These are phyloP conservation scores for Echinosphaeria canescens DNA, from an alignment of 2,329 filamentous ascomycete species.

Conservation along the genomic window DNA sequence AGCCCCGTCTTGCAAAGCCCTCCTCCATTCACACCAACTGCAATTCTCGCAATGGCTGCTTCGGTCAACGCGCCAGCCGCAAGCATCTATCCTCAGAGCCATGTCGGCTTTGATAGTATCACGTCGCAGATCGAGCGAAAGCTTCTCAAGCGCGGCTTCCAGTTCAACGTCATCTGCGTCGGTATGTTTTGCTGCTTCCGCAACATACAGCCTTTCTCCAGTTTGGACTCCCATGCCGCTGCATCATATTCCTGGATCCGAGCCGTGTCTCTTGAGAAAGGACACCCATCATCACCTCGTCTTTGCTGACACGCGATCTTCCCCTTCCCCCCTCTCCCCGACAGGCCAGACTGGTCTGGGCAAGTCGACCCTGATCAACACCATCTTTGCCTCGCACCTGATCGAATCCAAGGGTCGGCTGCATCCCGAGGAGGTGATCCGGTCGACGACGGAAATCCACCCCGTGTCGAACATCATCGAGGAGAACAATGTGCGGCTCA, in stretches of 20 bases:
- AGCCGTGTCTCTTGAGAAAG: constrained; percentile 13
- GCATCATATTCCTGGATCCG: too few relatives aligned
- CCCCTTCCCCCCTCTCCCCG: too few relatives aligned
- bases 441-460: constrained; percentile 95
- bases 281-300: too few relatives aligned
- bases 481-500: constrained; percentile 94
- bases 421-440: constrained; percentile 77
- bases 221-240: too few relatives aligned
- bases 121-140: constrained; percentile 99
- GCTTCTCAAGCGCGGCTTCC: constrained; percentile 97
- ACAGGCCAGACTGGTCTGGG: constrained; percentile 93
- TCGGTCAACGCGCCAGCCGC: constrained; percentile 48
- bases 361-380: constrained; percentile 99
- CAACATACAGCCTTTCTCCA: too few relatives aligned
- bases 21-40: too few relatives aligned
- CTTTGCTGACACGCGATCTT: too few relatives aligned
- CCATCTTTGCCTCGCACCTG: constrained; percentile 97
- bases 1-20: too few relatives aligned
- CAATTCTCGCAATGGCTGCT: constrained; percentile 30
- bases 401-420: constrained; percentile 98
- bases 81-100: constrained; percentile 77
- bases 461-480: constrained; percentile 97
- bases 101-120: constrained; percentile 99
- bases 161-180: constrained; percentile 99
- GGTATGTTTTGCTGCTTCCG: constrained; percentile 41